Base-by-base conservation (phyloP, 2,329 filamentous ascomycete species). In the Waltergamsia citrina region DNA sequence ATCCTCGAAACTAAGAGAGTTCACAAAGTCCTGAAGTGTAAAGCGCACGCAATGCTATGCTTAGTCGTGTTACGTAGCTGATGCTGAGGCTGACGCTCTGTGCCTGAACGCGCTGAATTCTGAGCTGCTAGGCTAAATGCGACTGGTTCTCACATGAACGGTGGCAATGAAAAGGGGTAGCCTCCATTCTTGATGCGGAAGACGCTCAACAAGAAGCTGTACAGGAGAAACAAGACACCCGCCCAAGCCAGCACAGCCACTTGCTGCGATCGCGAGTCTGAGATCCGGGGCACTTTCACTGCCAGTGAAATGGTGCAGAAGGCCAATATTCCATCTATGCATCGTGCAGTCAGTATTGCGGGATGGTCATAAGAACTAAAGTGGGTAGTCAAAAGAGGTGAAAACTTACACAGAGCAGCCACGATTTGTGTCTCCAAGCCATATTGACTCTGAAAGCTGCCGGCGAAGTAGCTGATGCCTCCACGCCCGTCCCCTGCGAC, bases 391-490 rank as follows among this genome's bases (percentile, higher is more conserved):
- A 17, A 7, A 19, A 5, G 23, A 30, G 7, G 11, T 26, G 26
- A 32, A 34, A 32, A 74, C 85, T 69, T 77, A 95, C 90, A 96
- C 42, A 96, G 79, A 21, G 84, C 86, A 39, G 88, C 92, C 34
- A 98, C 64, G 43, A 98, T 90, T 61, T 98, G 92, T 3, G 90
- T 94, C 63, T 98, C 92, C 47, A 98, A 67, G 11, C 92, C 92
- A 50, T 81, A 87, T 55, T 98, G 92, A 55, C 78, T 94, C 57
- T 90, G 86, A 61, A 98, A 98, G 1, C 92, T 90, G 25, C 72
- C 71, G 4, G 90, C 85, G 58, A 98, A 92, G 58, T 96, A 96
- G 52, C 63, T 84, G 41, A 98, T 75, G 5, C 87, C 87, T 14
- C 92, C 92, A 35, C 74, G 78, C 24, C 86, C 85, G 53, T 96